Percentiles rank a stretch among this genome's conserved stretches.
phyloP scores from a whole-genome alignment of 805 yeast genomes.

The Nakazawaea ambrosiae region DNA sequence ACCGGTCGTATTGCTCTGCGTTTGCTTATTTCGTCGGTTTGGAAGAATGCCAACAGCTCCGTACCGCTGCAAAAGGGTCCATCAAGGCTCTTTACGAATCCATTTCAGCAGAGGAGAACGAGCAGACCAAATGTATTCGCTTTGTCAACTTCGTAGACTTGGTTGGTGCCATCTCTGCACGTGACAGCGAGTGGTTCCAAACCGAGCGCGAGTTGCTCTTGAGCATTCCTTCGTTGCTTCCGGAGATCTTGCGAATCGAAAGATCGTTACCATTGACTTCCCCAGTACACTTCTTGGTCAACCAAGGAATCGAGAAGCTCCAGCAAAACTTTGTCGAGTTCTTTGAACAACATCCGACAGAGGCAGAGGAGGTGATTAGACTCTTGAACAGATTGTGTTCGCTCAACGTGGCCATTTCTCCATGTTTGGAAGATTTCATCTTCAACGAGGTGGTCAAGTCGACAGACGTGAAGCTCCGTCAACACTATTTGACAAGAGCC shows the following conservation, averaged over 20 bases:
- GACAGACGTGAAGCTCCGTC: slow-evolving; percentile 37
- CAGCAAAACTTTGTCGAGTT: slow-evolving; percentile 40
- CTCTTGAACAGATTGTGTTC: slow-evolving; percentile 36
- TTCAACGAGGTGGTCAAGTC: slow-evolving; percentile 49
- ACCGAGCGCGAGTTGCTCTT: slow-evolving; percentile 39
- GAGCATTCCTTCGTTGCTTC: slow-evolving; percentile 34
- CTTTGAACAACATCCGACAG: slow-evolving; percentile 26
- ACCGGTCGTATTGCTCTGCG: slow-evolving; percentile 57
- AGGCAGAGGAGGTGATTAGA: slow-evolving; percentile 30
- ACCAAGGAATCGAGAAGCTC: slow-evolving; percentile 58
- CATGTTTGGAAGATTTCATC: slow-evolving; percentile 48
- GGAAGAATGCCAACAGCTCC: slow-evolving; percentile 48
- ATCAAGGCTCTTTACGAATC: slow-evolving; percentile 40
- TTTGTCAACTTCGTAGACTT: slow-evolving; percentile 72
- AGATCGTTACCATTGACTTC: slow-evolving; percentile 41
- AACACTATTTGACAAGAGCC: slow-evolving; percentile 42
- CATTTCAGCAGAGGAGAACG: slow-evolving; percentile 39
- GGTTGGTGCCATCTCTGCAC: slow-evolving; percentile 41
- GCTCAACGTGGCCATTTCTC: slow-evolving; percentile 38
- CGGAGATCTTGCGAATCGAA: slow-evolving; percentile 35
- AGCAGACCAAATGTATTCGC: slow-evolving; percentile 51
- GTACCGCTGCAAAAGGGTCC: slow-evolving; percentile 47
- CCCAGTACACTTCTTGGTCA: slow-evolving; percentile 60
- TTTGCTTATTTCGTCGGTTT: slow-evolving; percentile 59
- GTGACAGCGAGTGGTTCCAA: slow-evolving; percentile 51